These are phyloP conservation scores for Lentinula detonsa DNA, from an alignment of 768 basidiomycete genomes.

Conservation along the genomic window DNA sequence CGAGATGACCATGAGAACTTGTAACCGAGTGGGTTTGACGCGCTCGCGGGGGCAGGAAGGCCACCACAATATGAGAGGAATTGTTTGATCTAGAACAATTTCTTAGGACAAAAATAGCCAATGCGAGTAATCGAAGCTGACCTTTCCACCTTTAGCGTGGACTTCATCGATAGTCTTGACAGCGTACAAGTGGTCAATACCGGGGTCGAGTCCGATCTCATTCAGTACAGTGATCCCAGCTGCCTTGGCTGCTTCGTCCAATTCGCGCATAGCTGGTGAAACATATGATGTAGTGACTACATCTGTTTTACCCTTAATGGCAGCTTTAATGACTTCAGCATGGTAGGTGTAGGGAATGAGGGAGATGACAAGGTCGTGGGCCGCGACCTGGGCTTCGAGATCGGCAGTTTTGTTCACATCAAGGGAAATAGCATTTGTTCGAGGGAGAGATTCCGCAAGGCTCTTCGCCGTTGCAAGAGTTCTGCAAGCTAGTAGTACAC, in stretches of 20 bases:
- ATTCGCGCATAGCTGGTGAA: slow-evolving; percentile 82
- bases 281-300: slow-evolving; percentile 97
- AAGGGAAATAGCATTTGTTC: slow-evolving; percentile 69
- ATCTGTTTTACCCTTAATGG: slow-evolving; percentile 80
- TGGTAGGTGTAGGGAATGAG: slow-evolving; percentile 96
- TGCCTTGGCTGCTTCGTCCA: slow-evolving; percentile 73
- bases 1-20: slow-evolving; percentile 99
- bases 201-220: slow-evolving; percentile 96
- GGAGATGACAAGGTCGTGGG: slow-evolving; percentile 90
- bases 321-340: slow-evolving; percentile 83
- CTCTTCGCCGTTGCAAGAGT: slow-evolving; percentile 72
- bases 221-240: slow-evolving; percentile 95
- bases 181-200: slow-evolving; percentile 91
- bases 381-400: slow-evolving; percentile 76
- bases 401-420: slow-evolving; percentile 69
- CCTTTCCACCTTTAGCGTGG: slow-evolving; percentile 92
- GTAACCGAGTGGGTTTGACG: slow-evolving; percentile 95
- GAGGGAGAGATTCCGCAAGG: slow-evolving; percentile 62
- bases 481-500: slow-evolving; percentile 61
- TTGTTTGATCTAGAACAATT: slow-evolving; percentile 58
- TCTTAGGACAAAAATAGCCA: slow-evolving; percentile 2
- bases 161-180: slow-evolving; percentile 93
- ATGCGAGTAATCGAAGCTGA: slow-evolving; percentile 20
- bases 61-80: slow-evolving; percentile 97
- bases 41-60: slow-evolving; percentile 85